Base-by-base conservation (phyloP, 805 yeast species). In the Saccharomyces cerevisiae region DNA sequence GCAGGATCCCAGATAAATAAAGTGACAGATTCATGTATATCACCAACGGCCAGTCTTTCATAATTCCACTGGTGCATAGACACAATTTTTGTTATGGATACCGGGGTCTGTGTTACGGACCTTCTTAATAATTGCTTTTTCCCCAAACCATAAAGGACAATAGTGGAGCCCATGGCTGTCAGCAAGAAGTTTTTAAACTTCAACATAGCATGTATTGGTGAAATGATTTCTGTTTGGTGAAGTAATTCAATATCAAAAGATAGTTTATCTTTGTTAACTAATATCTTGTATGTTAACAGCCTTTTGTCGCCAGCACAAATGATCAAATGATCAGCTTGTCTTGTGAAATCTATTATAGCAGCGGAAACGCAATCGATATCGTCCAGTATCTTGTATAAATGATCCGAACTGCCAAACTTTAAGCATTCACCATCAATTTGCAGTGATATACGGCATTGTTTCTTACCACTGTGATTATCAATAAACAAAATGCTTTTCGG, bases 121-220 rank as follows among this genome's bases (percentile, higher is more conserved):
- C 87, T 89, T 54, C 85, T 77, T 54, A 94, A 73, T 41, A 92
- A 72, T 64, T 91, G 97, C 59, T 85, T 87, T 61, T 76, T 76
- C 1, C 99, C 99, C 29, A 89, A 58, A 28, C 84, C 91, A 64
- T 79, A 90, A 8, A 87, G 59, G 36, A 87, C 70, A 49, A 92
- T 60, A 50, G 70, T 67, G 47, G 77, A 73, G 0, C 76, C 78
- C 50, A 80, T 60, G 0, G 88, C 91, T 1, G 79, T 84, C 1
- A 90, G 67, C 1, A 90, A 65, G 56, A 75, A 76, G 0, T 84
- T 87, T 50, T 79, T 77, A 66, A 88, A 89, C 10, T 73, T 70
- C 1, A 67, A 59, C 66, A 91, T 60, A 0, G 86, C 74, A 29
- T 74, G 57, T 0, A 82, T 80, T 1, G 73, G 70, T 6, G 63